Conservation (phyloP, 169 alveolate species). For the Perkinsus olseni region DNA sequence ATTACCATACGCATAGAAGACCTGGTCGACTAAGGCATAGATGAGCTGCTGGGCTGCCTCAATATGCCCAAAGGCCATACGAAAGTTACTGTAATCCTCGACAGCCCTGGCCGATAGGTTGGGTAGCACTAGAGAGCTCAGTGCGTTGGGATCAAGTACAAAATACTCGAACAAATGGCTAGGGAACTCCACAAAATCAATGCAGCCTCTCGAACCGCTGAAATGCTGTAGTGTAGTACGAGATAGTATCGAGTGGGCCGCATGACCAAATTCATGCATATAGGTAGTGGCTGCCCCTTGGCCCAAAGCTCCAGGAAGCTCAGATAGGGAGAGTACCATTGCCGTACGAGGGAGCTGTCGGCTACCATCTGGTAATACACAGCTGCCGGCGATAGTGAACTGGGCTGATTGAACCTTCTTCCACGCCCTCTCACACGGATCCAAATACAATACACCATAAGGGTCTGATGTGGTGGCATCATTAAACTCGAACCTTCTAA, state of each 20-base stretch:
- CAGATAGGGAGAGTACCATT: neutral
- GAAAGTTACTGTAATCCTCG: neutral
- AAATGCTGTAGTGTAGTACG: constrained; percentile 39
- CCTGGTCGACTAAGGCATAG: constrained; percentile 24
- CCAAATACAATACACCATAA: constrained; percentile 19
- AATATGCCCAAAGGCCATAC: constrained; percentile 7
- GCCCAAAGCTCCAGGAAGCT: neutral
- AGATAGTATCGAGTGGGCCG: constrained; percentile 22
- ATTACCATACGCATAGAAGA: constrained; percentile 1
- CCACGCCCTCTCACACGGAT: constrained; percentile 12
- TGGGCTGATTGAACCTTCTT: constrained; percentile 25
- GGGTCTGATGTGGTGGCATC: neutral
- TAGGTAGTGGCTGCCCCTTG: neutral
- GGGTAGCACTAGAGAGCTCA: neutral
- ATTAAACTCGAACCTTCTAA: neutral
- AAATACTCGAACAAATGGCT: constrained; percentile 19
- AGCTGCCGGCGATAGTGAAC: constrained; percentile 17
- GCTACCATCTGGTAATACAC: neutral
- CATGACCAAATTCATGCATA: constrained; percentile 35
- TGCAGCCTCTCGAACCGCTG: constrained; percentile 34
- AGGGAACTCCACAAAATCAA: constrained; percentile 34
- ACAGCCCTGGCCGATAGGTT: neutral
- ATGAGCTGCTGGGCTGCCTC: constrained; percentile 23
- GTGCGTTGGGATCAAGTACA: neutral
- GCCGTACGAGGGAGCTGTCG: neutral